Conservation (phyloP, 352 stramenopile genomes). For the Globisporangium ultimum region DNA sequence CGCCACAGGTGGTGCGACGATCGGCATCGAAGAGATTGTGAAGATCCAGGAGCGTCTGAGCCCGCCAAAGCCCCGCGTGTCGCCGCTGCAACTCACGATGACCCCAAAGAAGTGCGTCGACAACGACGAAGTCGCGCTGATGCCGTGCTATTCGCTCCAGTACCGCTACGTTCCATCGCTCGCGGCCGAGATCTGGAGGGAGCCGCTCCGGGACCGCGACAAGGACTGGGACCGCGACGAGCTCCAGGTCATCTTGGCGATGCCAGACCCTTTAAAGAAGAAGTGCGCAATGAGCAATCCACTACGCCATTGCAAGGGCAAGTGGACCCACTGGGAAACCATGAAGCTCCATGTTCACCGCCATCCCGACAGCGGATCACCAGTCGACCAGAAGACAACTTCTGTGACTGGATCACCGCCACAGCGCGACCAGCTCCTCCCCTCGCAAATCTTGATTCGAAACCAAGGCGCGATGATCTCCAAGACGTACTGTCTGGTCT, state of each 20-base stretch:
- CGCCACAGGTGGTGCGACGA: constrained; percentile 8
- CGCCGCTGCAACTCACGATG: constrained; percentile 38
- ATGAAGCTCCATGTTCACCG: constrained; percentile 31
- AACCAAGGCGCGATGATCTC: constrained; percentile 53
- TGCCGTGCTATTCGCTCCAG: constrained; percentile 61
- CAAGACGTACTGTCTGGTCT: constrained; percentile 57
- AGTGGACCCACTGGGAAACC: constrained; percentile 40
- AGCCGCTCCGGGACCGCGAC: constrained; percentile 55
- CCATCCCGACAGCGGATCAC: not conserved
- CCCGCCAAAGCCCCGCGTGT: constrained; percentile 12
- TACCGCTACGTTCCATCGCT: constrained; percentile 35
- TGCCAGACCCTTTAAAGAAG: constrained; percentile 1
- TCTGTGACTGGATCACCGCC: not conserved
- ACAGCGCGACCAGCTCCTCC: constrained; percentile 8
- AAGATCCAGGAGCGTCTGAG: constrained; percentile 37
- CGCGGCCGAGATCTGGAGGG: constrained; percentile 40
- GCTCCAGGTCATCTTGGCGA: constrained; percentile 32
- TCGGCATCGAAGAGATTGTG: constrained; percentile 51
- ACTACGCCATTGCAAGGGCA: constrained; percentile 26
- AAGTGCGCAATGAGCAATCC: constrained; percentile 41
- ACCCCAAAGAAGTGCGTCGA: constrained; percentile 46
- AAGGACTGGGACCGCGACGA: constrained; percentile 59
- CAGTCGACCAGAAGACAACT: not conserved
- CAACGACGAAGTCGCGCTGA: constrained; percentile 62
- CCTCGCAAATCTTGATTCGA: constrained; percentile 35